Conservation (phyloP, 108 stramenopile species). For the Mayamaea pseudoterrestris region DNA sequence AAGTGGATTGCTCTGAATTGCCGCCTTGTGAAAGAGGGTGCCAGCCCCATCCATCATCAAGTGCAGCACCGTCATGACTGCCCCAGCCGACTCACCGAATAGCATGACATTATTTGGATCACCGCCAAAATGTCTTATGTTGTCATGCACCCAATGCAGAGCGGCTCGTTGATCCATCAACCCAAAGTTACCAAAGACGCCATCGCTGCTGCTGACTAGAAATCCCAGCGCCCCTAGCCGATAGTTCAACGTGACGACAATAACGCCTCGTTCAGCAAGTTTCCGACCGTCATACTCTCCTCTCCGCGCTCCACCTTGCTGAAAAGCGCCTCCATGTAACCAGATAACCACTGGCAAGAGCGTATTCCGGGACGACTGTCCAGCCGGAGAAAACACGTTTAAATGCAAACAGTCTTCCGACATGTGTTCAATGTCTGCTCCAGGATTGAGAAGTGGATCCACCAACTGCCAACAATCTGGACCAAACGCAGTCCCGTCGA, state of each 20-base stretch:
- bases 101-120: slow-evolving; percentile 68
- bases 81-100: slow-evolving; percentile 78
- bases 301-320: slow-evolving; percentile 30
- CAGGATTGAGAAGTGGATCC: slow-evolving; percentile 37
- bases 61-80: slow-evolving; percentile 74
- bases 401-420: slow-evolving; percentile 69
- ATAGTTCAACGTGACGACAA: slow-evolving; percentile 66
- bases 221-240: slow-evolving; percentile 61
- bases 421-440: slow-evolving; percentile 27
- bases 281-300: slow-evolving; percentile 44
- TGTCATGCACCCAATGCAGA: slow-evolving; percentile 64
- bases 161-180: slow-evolving; percentile 67
- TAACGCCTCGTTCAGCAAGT: slow-evolving; percentile 37
- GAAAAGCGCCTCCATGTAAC: slow-evolving; percentile 59
- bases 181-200: slow-evolving; percentile 50
- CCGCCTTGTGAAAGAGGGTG: slow-evolving; percentile 41
- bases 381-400: slow-evolving; percentile 54
- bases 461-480: slow-evolving; percentile 57
- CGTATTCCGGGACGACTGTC: slow-evolving; percentile 13
- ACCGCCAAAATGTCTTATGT: slow-evolving; percentile 78
- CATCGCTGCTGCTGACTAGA: slow-evolving; percentile 32
- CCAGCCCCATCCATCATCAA: slow-evolving; percentile 56
- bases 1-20: slow-evolving; percentile 66
- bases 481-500: slow-evolving; percentile 44
- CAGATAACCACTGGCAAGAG: slow-evolving; percentile 44